These are phyloP conservation scores for Trichoderma sp. DNA, from an alignment of 2,329 filamentous ascomycete species.

Conservation along the genomic window DNA sequence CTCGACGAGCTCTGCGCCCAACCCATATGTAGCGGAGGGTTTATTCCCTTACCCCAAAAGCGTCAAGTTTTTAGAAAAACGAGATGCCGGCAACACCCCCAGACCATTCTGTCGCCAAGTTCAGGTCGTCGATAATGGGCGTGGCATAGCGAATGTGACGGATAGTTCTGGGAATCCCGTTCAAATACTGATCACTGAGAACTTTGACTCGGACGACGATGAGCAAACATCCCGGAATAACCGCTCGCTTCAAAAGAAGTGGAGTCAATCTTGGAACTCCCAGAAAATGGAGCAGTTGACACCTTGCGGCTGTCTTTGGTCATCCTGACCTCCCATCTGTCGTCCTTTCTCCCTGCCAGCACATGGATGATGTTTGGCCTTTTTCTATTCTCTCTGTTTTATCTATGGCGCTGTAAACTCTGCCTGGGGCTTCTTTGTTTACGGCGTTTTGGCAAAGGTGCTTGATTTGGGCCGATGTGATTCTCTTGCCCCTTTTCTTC, in stretches of 20 bases:
- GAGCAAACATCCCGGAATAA: neutral
- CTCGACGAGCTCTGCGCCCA: constrained; percentile 20
- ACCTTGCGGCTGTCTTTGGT: constrained; percentile 58
- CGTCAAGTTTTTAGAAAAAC: constrained; percentile 58
- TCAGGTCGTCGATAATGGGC: constrained; percentile 44
- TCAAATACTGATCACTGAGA: constrained; percentile 43
- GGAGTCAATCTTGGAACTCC: constrained; percentile 20
- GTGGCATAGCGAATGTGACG: constrained; percentile 39
- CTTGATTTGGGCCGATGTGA: neutral
- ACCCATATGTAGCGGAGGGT: constrained; percentile 25
- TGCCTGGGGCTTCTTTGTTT: neutral
- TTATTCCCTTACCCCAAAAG: constrained; percentile 51
- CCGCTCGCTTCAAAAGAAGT: neutral
- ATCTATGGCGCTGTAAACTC: neutral
- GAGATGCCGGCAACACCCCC: constrained; percentile 37
- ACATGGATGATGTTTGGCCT: neutral
- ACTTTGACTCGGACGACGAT: constrained; percentile 15
- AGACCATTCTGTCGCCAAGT: constrained; percentile 53
- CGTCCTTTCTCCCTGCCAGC: neutral
- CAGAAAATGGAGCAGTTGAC: constrained; percentile 44
- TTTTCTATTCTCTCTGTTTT: neutral
- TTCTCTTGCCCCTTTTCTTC: neutral
- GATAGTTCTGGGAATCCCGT: constrained; percentile 45
- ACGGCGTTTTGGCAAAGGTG: neutral
- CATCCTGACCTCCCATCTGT: constrained; percentile 37